Base-by-base conservation (phyloP, 805 yeast genomes). In the Kazachstania psychrophila region DNA sequence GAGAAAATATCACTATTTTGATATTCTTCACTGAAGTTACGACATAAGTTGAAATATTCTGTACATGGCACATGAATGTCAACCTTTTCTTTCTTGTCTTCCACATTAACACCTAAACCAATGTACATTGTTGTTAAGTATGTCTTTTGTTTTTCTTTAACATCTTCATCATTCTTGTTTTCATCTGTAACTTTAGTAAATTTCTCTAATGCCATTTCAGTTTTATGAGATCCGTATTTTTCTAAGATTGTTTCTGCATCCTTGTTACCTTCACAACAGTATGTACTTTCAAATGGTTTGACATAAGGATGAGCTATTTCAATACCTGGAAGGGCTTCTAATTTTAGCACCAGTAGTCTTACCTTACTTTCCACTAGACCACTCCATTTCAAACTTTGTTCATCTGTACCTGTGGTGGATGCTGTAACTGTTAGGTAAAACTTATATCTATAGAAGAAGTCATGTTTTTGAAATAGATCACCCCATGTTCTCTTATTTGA, bases 331-430 rank as follows among this genome's bases (percentile, higher is more conserved):
- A 78, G 62, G 5, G 74, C 67, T 57, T 92, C 98, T 34, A 92
- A 68, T 55, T 87, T 92, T 48, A 74, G 81, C 23, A 92, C 94
- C 23, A 92, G 60, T 28, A 81, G 62, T 46, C 98, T 73, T 30
- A 89, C 58, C 60, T 81, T 85, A 49, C 94, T 78, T 59, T 92
- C 97, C 9, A 92, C 89, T 65, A 89, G 66, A 8, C 98, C 97
- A 46, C 85, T 77, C 94, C 95, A 92, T 49, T 81, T 82, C 39
- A 79, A 61, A 51, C 89, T 96, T 38, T 87, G 87, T 54, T 87
- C 97, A 39, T 74, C 73, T 1, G 72, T 62, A 6, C 80, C 82
- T 43, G 66, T 70, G 0, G 96, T 81, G 2, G 83, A 76, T 0
- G 87, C 89, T 38, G 83, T 77, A 3, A 89, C 69, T 23, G 92